Percentiles rank a stretch among this genome's conserved stretches.
phyloP scores from a whole-genome alignment of 2,329 filamentous ascomycete species.

The Cladosporium sphaerospermum region DNA sequence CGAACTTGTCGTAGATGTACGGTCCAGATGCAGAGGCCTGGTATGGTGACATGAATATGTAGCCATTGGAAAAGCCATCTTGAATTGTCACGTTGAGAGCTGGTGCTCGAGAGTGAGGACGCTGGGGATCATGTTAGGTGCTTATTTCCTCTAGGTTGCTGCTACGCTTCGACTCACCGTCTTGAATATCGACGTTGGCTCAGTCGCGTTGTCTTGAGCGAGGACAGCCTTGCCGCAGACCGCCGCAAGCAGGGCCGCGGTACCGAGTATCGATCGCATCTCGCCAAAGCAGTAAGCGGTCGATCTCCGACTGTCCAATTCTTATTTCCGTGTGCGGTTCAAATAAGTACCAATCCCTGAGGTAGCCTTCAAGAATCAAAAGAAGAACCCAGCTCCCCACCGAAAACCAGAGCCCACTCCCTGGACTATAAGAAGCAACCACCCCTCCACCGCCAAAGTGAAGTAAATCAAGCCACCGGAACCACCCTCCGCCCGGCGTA shows the following conservation, averaged over 20 bases:
- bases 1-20: constrained; percentile 26
- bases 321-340: no score
- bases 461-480: no score
- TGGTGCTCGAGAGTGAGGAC: constrained; percentile 22
- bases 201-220: constrained; percentile 3
- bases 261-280: constrained; percentile 1
- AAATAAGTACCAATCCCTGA: no score
- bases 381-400: no score
- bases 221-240: background rate
- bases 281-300: background rate
- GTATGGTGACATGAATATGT: constrained; percentile 23
- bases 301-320: no score
- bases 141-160: background rate
- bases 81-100: constrained; percentile 19
- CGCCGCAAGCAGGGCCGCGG: constrained; percentile 2
- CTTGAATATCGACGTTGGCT: background rate
- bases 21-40: constrained; percentile 14
- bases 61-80: constrained; percentile 16
- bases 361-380: no score
- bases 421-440: no score
- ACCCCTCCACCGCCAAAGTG: no score
- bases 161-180: constrained; percentile 5
- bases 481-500: no score
- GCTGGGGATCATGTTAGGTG: constrained; percentile 10
- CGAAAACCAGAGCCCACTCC: no score